Base-by-base conservation (phyloP, 1,139 yeast species). In the Geotrichum australiense region DNA sequence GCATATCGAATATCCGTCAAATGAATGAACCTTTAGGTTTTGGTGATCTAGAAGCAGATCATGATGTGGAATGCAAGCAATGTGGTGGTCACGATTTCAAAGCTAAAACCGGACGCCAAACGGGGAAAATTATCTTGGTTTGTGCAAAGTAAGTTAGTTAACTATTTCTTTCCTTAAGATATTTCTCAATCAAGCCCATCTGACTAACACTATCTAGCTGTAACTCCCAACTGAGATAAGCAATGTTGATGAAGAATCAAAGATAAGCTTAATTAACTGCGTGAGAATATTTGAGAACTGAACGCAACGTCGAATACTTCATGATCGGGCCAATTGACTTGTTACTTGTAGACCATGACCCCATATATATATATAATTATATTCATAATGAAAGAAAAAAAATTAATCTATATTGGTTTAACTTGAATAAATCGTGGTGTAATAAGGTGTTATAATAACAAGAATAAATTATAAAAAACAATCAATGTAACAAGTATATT, bases 71-170 rank as follows among this genome's bases (percentile, higher is more conserved):
- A 11, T 41, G 44, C 24, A 31, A 27, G 22, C 6, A 25, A 8
- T 41, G 44, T 20, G 41, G 41, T 3, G 22, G 41, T 5, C 38
- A 32, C 19, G 44, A 41, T 21, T 41, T 41, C 18, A n/a, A 34
- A 14, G 44, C 44, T 2, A 22, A 35, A 11, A 21, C 44, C 2
- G 37, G 41, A 12, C 36, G 38, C 4, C 32, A 28, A 22, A 35
- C 30, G 5, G 44, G 44, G 3, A 11, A 34, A 2, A 20, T 41
- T 14, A 38, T 30, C 2, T 23, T 41, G 4, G 18, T 41, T 11
- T 41, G 44, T 26, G 25, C 38, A 15, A 31, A 37, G 43, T 39
- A 39, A 28, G 43, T 39, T 15, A 5, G 14, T 21, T 7, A 2
- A 3, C 12, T 15, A 18, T 27, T 18, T 22, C 24, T 24, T 7